Percentiles rank a stretch among this genome's conserved stretches.
phyloP scores from a whole-genome alignment of 75 land plant genomes.

The Isoetes taiwanensis region DNA sequence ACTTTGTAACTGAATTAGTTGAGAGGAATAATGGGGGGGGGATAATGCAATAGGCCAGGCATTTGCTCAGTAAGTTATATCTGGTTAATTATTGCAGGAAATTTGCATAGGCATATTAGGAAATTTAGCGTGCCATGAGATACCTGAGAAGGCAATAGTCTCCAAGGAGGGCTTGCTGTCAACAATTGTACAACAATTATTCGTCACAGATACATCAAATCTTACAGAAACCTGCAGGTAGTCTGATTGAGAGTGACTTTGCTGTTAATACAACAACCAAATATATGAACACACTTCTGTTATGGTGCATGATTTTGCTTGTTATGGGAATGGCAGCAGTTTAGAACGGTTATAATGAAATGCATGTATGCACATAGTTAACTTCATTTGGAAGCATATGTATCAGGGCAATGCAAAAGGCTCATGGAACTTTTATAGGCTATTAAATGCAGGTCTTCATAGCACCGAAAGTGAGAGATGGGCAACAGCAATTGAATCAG shows the following conservation, averaged over 20 bases:
- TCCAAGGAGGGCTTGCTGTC: constrained; percentile 37
- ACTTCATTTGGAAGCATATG: not conserved
- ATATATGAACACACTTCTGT: not conserved
- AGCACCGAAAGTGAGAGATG: constrained; percentile 35
- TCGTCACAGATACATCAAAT: constrained; percentile 52
- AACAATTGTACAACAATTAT: constrained; percentile 47
- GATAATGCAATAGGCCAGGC: too few relatives aligned
- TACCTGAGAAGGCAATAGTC: constrained; percentile 31
- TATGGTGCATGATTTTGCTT: not conserved
- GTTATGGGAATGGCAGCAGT: not conserved
- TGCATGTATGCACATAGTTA: not conserved
- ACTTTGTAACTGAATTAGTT: too few relatives aligned
- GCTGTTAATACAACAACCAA: not conserved
- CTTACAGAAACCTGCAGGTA: constrained; percentile 82
- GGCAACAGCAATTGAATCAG: constrained; percentile 43
- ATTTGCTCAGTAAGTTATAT: not conserved
- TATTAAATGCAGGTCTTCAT: constrained; percentile 61
- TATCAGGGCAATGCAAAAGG: not conserved
- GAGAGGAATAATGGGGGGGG: too few relatives aligned
- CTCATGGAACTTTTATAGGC: constrained; percentile 27
- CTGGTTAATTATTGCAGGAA: constrained; percentile 51
- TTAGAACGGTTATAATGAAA: not conserved
- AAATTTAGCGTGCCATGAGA: constrained; percentile 80
- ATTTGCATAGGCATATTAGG: constrained; percentile 86
- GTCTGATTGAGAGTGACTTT: not conserved